A percentile compares a stretch with the other conserved stretches of the same genome.
These are phyloP conservation scores for Candolleomyces eurysporus DNA, from an alignment of 768 basidiomycete species.

Conservation along the genomic window DNA sequence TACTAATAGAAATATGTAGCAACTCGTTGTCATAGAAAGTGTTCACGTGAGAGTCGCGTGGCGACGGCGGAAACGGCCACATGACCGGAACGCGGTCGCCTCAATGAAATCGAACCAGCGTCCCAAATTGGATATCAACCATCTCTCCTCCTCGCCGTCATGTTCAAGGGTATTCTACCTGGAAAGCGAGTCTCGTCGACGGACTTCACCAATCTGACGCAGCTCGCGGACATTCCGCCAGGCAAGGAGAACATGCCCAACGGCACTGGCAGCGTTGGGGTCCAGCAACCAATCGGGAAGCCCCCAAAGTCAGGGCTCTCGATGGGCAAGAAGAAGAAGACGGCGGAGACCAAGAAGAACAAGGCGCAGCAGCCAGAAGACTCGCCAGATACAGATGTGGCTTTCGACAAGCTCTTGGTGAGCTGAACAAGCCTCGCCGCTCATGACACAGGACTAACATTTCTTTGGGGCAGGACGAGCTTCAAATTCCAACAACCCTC, in stretches of 20 bases:
- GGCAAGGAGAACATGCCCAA: constrained; percentile 71
- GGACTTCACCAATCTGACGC: constrained; percentile 74
- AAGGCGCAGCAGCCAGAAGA: constrained; percentile 33
- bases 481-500: constrained; percentile 79
- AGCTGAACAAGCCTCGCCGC: constrained; percentile 22
- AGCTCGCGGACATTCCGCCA: constrained; percentile 41
- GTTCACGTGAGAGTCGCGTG: not conserved
- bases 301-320: constrained; percentile 32
- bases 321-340: constrained; percentile 41
- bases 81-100: constrained; percentile 2
- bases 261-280: constrained; percentile 1
- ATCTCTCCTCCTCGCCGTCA: constrained; percentile 30
- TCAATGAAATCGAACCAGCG: constrained; percentile 23
- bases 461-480: constrained; percentile 61
- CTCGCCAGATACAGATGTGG: constrained; percentile 50
- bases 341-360: constrained; percentile 24
- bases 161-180: constrained; percentile 83
- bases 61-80: not conserved
- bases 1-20: constrained; percentile 22
- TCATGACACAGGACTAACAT: constrained; percentile 1
- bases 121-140: constrained; percentile 28
- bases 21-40: too few species aligned
- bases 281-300: constrained; percentile 18
- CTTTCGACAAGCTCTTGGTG: constrained; percentile 82
- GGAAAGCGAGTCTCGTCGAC: constrained; percentile 62